Base-by-base conservation (phyloP, 202 grass and related monocot genomes). In the Saccharum hybrid region DNA sequence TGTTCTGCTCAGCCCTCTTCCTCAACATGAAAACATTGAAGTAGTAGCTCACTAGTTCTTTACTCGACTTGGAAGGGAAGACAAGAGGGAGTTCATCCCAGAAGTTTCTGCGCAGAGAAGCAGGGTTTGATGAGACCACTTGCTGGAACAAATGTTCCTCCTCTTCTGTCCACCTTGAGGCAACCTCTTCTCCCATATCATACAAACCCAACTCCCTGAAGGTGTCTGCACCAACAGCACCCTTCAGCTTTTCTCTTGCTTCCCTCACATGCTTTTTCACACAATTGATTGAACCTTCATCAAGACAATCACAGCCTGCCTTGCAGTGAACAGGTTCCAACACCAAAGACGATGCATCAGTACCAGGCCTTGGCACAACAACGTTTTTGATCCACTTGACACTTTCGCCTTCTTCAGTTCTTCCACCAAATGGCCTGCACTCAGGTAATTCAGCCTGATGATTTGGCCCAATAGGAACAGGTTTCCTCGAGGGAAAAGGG, bases 1-100 rank as follows among this genome's bases (percentile, higher is more conserved):
- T 90, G 67, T 97, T 97, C 80, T 97, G 95, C 60, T 72, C 84
- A 65, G 86, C 92, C 73, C 95, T 91, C 75, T 94, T 97, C 71
- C 90, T 86, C 72, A 97, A 81, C 74, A 97, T 97, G 83, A 88
- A 97, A 37, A 94, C 94, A 76, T 97, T 97, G 67, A 92, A 97
- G 84, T 94, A 97, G 80, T 97, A 97, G 79, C 92, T 88, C 57
- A 93, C 88, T 14, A 94, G 72, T 37, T 94, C 90, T 79, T 86
- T 88, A 59, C 59, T 90, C 70, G 76, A 88, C 84, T 85, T 90
- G 43, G 78, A 67, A 37, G 95, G 92, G 66, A 97, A 94, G 22
- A 82, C 88, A 88, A 88, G 66, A 38, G 87, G 72, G 26, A 94
- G 90, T 34, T 89, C 73, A 54, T 97, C 84, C 94, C 95, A 97